Evolutionary conservation across 768 basidiomycete species (phyloP).

Genomic region (Chalciporus chontae): DNA sequence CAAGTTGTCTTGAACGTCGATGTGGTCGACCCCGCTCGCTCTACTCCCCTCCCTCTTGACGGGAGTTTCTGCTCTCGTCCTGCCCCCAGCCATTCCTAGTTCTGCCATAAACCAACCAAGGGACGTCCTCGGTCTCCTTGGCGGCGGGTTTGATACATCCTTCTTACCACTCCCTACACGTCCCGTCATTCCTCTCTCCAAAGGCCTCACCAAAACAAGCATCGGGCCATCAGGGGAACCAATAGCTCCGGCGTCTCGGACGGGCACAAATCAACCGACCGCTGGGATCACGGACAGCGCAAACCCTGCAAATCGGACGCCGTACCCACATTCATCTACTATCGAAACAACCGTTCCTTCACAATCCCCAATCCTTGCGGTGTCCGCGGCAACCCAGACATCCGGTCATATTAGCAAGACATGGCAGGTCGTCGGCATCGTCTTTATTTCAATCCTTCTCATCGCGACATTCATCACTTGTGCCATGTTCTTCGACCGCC

Average conservation of each 20-base stretch:
- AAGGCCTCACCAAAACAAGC: neutral
- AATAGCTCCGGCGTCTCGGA: neutral
- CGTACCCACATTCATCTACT: neutral
- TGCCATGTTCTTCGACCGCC: slow-evolving; percentile 68
- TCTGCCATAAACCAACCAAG: neutral
- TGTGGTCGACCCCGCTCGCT: slow-evolving; percentile 1
- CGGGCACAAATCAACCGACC: neutral
- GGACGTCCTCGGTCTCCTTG: slow-evolving; percentile 19
- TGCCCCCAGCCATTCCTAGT: neutral
- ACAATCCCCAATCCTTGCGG: slow-evolving; percentile 4
- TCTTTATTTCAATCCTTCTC: slow-evolving; percentile 58
- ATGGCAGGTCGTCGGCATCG: slow-evolving; percentile 72
- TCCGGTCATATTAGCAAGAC: slow-evolving; percentile 43
- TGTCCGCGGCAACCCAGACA: slow-evolving; percentile 4
- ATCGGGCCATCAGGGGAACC: neutral
- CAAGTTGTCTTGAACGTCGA: neutral
- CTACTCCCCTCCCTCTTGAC: neutral
- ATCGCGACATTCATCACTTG: slow-evolving; percentile 53
- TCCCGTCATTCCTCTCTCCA: neutral
- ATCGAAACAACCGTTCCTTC: slow-evolving; percentile 2
- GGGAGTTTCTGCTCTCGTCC: slow-evolving; percentile 1
- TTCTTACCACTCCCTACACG: neutral
- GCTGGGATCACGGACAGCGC: neutral
- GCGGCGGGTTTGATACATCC: neutral
- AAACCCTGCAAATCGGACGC: neutral